Conservation (phyloP, 1,139 yeast species). For the Debaryomycetaceae sp. region DNA sequence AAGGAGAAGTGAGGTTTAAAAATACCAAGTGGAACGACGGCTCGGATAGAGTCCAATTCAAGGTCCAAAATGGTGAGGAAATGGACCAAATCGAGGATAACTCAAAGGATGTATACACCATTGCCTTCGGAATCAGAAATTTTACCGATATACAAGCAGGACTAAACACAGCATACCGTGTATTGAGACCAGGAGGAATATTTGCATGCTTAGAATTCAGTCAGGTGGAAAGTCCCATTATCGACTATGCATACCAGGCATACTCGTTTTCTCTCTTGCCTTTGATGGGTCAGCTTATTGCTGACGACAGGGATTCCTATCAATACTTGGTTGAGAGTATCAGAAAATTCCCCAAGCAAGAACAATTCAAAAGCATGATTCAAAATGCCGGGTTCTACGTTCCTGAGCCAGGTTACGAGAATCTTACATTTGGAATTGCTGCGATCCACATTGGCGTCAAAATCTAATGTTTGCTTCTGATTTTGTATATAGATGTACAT, state of each 20-base stretch:
- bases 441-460: conserved; percentile 96
- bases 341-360: conserved; percentile 87
- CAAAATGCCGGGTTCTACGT: conserved; percentile 92
- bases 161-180: conserved; percentile 88
- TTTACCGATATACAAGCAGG: conserved; percentile 95
- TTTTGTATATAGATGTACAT: conserved; percentile 4
- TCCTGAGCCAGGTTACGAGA: conserved; percentile 86
- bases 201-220: conserved; percentile 95
- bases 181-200: conserved; percentile 96
- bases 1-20: conserved; percentile 76
- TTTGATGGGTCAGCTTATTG: conserved; percentile 90
- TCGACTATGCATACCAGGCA: conserved; percentile 76
- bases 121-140: conserved; percentile 96
- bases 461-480: conserved; percentile 27
- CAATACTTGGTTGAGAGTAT: conserved; percentile 95
- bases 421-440: conserved; percentile 94
- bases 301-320: conserved; percentile 92
- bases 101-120: conserved; percentile 92
- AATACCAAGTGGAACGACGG: conserved; percentile 51
- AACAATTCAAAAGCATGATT: conserved; percentile 86
- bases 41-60: conserved; percentile 64
- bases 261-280: conserved; percentile 90
- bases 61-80: conserved; percentile 91
- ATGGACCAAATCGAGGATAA: conserved; percentile 80
- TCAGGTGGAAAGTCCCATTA: conserved; percentile 76